Conservation (phyloP, 768 basidiomycete species). For the Agaricus subrufescens region DNA sequence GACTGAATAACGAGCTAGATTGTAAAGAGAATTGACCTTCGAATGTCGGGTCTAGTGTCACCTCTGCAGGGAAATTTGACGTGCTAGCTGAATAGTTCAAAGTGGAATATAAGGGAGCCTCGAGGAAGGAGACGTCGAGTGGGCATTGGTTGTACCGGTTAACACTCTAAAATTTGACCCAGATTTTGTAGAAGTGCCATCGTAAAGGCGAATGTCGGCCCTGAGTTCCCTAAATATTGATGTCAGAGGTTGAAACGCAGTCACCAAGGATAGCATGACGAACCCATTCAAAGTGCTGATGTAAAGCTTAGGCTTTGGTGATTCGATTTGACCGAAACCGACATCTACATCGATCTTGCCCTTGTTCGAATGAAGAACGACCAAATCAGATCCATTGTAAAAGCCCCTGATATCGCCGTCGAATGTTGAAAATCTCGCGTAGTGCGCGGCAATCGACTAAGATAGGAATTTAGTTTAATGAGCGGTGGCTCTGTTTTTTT, state of each 20-base stretch:
- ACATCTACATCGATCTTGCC: conserved; percentile 1
- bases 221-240: background rate
- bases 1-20: background rate
- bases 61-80: conserved; percentile 4
- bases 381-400: conserved; percentile 1
- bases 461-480: background rate
- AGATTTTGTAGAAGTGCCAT: background rate
- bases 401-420: conserved; percentile 1
- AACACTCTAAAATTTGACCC: background rate
- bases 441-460: conserved; percentile 1
- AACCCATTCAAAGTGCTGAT: conserved; percentile 2
- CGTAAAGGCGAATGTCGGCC: conserved; percentile 1
- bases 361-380: conserved; percentile 1
- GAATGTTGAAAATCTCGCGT: background rate
- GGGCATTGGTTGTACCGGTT: background rate
- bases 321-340: background rate
- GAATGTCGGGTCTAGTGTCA: conserved; percentile 6
- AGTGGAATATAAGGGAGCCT: conserved; percentile 1
- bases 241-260: background rate
- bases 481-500: background rate
- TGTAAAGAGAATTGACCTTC: conserved; percentile 2
- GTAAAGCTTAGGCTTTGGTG: background rate
- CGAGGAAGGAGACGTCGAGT: background rate
- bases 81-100: background rate
- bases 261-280: background rate